These are phyloP conservation scores for Gamsiella multidivaricata DNA, from an alignment of 192 early-diverging fungal species.

Conservation along the genomic window DNA sequence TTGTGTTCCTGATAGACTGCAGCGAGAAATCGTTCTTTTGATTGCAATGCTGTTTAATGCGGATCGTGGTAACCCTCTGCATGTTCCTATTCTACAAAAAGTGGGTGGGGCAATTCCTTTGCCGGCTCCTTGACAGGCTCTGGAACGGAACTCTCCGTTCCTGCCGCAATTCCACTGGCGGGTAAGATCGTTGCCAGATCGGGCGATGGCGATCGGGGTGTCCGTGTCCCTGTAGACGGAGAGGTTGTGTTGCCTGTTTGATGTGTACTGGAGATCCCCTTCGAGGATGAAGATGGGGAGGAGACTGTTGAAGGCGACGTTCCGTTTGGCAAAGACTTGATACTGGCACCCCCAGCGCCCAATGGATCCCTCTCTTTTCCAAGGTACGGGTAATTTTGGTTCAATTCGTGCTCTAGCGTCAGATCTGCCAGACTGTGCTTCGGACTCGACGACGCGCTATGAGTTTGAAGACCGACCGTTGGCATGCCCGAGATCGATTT, in stretches of 20 bases:
- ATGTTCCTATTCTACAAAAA: conserved; percentile 54
- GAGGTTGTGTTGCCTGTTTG: not conserved
- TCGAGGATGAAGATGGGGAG: conserved; percentile 3
- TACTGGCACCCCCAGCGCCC: not conserved
- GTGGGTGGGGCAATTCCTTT: conserved; percentile 45
- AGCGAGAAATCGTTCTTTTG: too few species aligned
- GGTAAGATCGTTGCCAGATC: conserved; percentile 17
- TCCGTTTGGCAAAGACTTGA: conserved; percentile 9
- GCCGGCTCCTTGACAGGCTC: conserved; percentile 24
- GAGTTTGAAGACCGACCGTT: not conserved
- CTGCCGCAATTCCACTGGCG: not conserved
- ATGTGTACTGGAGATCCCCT: not conserved
- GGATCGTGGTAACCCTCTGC: too few species aligned
- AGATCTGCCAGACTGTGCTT: conserved; percentile 39
- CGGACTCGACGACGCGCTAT: conserved; percentile 28
- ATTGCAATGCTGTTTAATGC: too few species aligned
- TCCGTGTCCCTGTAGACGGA: not conserved
- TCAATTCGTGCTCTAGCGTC: conserved; percentile 40
- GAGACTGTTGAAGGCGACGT: too few species aligned
- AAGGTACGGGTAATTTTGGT: conserved; percentile 14
- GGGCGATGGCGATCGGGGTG: not conserved
- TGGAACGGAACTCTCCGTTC: not conserved
- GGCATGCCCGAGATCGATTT: conserved; percentile 17
- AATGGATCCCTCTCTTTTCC: conserved; percentile 7
- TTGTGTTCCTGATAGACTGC: too few species aligned